Evolutionary conservation across 2,329 filamentous ascomycete species (phyloP), one percentile per base, ranked within the genome.

Genomic region (Pseudopyrenochaeta lycopersici): DNA sequence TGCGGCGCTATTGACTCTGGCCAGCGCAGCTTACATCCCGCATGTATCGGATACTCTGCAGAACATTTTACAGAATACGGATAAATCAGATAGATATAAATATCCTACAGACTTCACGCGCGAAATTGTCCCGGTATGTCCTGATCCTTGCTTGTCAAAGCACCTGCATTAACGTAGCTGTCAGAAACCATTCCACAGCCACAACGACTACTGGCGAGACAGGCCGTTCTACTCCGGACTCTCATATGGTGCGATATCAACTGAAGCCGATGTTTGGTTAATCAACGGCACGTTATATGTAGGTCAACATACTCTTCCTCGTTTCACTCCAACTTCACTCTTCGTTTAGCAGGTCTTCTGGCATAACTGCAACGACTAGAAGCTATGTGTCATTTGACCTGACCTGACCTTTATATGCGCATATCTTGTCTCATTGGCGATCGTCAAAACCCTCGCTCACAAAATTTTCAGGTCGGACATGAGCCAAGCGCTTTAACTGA

Each of bases 101-200:
- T 88, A 88, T 71, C 85, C 85, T 0, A 88, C 85, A 0, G 83
- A 85, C 63, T 76, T 88, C 17, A 88, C 85, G 1, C 79, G 85
- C 54, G 84, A 80, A 1, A 85, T 88, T 55, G 64, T 86, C 27
- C 85, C 85, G 35, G 82, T 84, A 63, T 64, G 77, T 32, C 52
- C 35, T 33, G 39, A 14, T 14, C 1, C 15, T 12, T 39, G 40
- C 31, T 47, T 33, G 32, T 17, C 32, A 11, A 27, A 5, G 23
- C 23, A 32, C 56, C 46, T 44, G 41, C 23, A 38, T 50, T 48
- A 27, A 59, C 40, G 27, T 32, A 27, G 27, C 23, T 33, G 47
- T 38, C 53, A 80, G 78, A 85, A 85, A 73, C 68, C 69, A 1
- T 76, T 85, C 45, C 82, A 85, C 68, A 82, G 78, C 29, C 82